Evolutionary conservation across 73 alveolate genomes (phyloP).

Genomic region (Tetrahymena malaccensis): DNA sequence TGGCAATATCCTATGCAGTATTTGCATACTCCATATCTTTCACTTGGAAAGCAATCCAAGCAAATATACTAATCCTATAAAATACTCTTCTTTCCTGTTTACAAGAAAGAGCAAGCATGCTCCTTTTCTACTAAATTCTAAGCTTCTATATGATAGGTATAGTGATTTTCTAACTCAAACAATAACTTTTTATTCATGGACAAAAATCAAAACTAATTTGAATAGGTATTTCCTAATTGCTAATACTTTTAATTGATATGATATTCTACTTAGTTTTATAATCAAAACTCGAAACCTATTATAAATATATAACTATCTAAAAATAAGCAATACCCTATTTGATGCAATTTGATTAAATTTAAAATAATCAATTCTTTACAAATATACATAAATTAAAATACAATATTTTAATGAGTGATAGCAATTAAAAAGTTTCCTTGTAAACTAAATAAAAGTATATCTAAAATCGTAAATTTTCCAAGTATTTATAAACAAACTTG

Average conservation of each 20-base stretch:
- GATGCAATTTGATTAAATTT: background rate
- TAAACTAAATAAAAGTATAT: too few species aligned
- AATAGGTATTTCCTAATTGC: background rate
- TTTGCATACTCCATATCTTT: background rate
- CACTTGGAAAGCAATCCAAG: background rate
- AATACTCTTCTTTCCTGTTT: background rate
- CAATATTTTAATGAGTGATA: background rate
- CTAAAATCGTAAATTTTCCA: background rate
- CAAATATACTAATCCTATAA: background rate
- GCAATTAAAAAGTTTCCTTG: background rate
- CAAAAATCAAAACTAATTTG: background rate
- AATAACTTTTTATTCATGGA: background rate
- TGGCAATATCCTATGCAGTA: background rate
- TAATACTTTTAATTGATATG: background rate
- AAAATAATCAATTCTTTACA: background rate
- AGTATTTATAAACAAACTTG: background rate
- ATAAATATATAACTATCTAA: too few species aligned
- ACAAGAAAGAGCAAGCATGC: background rate
- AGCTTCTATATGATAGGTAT: background rate
- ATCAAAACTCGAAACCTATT: background rate
- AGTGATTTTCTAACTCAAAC: background rate
- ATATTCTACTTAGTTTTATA: background rate
- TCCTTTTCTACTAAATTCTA: background rate
- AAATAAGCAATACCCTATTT: background rate
- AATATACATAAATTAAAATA: background rate